These are phyloP conservation scores for Candida insectalens DNA, from an alignment of 805 yeast genomes.

Conservation along the genomic window DNA sequence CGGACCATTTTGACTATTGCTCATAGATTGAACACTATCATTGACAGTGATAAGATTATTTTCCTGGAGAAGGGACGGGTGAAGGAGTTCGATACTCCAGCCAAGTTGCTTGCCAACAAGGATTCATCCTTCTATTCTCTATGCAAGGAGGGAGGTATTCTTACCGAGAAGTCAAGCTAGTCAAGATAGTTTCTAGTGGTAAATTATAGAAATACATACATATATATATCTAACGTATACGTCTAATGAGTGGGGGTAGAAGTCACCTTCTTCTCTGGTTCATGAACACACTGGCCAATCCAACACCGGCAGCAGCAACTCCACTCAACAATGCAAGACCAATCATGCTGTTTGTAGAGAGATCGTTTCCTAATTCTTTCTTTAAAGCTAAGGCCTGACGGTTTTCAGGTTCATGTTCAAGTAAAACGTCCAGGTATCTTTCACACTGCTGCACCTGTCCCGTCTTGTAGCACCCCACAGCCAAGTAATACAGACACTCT, in stretches of 20 bases:
- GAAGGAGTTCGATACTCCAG: conserved; percentile 70
- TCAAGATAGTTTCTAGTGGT: background rate
- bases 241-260: too few relatives aligned
- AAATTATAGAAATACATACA: background rate
- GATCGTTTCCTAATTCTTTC: conserved; percentile 70
- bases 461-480: conserved; percentile 79
- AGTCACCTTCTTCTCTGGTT: conserved; percentile 4
- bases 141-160: conserved; percentile 68
- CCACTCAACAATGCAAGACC: conserved; percentile 88
- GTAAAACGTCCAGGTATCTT: conserved; percentile 70
- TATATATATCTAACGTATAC: background rate
- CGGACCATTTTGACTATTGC: conserved; percentile 80
- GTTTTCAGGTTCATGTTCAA: conserved; percentile 77
- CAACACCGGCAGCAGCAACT: conserved; percentile 75
- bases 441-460: conserved; percentile 85
- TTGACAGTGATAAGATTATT: conserved; percentile 70
- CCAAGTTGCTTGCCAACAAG: conserved; percentile 50
- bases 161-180: background rate
- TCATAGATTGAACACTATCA: conserved; percentile 72
- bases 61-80: conserved; percentile 70
- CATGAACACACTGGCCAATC: conserved; percentile 15
- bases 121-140: conserved; percentile 70
- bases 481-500: conserved; percentile 80
- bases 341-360: conserved; percentile 78
- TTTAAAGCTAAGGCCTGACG: conserved; percentile 65